Evolutionary conservation across 139 green algal species (phyloP).

Genomic region (Micractinium conductrix): DNA sequence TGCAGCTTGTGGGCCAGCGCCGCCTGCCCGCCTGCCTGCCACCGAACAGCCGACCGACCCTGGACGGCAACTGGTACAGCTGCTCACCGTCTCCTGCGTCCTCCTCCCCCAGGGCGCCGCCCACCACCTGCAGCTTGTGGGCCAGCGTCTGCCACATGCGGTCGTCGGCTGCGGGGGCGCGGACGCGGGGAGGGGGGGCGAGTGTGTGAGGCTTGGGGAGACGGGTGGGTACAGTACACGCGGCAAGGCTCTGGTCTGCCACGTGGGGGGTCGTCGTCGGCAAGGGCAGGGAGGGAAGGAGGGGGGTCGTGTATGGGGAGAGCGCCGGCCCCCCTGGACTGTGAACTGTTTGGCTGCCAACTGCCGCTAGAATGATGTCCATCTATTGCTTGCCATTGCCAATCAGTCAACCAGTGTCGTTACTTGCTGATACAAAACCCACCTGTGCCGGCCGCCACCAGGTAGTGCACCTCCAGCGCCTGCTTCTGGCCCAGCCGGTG

Average conservation of each 20-base stretch:
- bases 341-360: not conserved
- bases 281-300: too few species aligned
- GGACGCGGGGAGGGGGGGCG: not conserved
- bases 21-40: not conserved
- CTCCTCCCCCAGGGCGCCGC: not conserved
- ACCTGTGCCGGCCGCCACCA: slow-evolving; percentile 34
- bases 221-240: too few species aligned
- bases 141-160: slow-evolving; percentile 16
- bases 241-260: not conserved
- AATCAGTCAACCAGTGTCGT: not conserved
- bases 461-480: slow-evolving; percentile 53
- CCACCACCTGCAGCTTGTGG: slow-evolving; percentile 19
- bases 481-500: slow-evolving; percentile 51
- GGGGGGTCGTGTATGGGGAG: too few species aligned
- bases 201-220: too few species aligned
- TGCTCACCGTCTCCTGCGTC: slow-evolving; percentile 2
- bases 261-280: too few species aligned
- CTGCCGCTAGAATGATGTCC: not conserved
- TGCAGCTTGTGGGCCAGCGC: not conserved
- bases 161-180: slow-evolving; percentile 8
- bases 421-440: not conserved
- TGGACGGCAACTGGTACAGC: too few species aligned
- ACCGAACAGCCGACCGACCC: too few species aligned
- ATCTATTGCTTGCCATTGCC: not conserved
- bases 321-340: too few species aligned